These are phyloP conservation scores for Trypanosoma caninum DNA, from an alignment of 208 protist species.

Conservation along the genomic window DNA sequence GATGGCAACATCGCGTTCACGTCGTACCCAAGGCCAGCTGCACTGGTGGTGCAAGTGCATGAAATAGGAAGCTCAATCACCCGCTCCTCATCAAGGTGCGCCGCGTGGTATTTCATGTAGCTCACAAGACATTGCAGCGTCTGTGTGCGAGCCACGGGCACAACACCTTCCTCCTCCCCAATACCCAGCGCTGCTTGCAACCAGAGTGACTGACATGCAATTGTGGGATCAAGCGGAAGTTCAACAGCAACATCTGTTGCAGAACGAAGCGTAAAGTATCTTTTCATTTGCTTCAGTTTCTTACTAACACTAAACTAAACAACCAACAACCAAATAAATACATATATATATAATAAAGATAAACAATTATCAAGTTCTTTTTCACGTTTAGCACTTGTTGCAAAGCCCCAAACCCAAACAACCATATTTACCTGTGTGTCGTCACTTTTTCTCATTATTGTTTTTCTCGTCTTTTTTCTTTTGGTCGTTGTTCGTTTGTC, in stretches of 20 bases:
- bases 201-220: conserved; percentile 30
- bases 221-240: conserved; percentile 8
- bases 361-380: too few relatives aligned
- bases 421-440: too few relatives aligned
- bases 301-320: too few relatives aligned
- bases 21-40: conserved; percentile 16
- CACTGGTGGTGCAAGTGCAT: conserved; percentile 11
- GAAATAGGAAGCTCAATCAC: conserved; percentile 15
- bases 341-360: neutral
- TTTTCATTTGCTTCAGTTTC: too few relatives aligned
- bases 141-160: conserved; percentile 34
- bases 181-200: conserved; percentile 37
- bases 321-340: too few relatives aligned
- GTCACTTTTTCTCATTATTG: too few relatives aligned
- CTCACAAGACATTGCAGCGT: conserved; percentile 37
- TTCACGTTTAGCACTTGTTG: too few relatives aligned
- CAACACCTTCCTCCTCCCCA: conserved; percentile 35
- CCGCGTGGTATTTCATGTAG: conserved; percentile 34
- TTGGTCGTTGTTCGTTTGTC: too few relatives aligned
- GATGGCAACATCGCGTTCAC: conserved; percentile 11
- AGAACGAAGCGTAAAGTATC: conserved; percentile 32
- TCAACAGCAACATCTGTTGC: conserved; percentile 6
- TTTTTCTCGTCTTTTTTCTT: too few relatives aligned
- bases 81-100: neutral
- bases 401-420: neutral